Percentiles rank a stretch among this genome's conserved stretches.
phyloP scores from a whole-genome alignment of 805 yeast genomes.

The Lipomyces yamadae region DNA sequence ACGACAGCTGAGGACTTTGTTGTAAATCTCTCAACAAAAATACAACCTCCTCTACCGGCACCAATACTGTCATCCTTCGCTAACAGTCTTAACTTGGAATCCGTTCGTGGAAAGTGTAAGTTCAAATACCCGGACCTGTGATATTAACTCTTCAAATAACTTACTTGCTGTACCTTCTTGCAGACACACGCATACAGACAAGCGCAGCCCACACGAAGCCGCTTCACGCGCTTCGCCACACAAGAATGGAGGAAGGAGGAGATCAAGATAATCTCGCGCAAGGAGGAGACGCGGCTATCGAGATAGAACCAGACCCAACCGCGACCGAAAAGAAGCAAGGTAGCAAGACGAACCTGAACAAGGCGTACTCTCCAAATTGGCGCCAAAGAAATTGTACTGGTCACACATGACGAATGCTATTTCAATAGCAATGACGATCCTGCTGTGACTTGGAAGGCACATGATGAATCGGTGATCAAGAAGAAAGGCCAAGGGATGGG shows the following conservation, averaged over 20 bases:
- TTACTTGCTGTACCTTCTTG: not conserved
- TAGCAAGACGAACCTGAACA: not conserved
- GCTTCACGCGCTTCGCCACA: too few species aligned
- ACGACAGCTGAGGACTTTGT: too few species aligned
- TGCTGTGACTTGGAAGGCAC: not conserved
- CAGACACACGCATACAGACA: too few species aligned
- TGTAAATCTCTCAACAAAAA: too few species aligned
- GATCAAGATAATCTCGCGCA: not conserved
- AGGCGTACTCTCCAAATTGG: not conserved
- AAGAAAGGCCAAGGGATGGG: too few species aligned
- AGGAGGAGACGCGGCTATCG: slow-evolving; percentile 8
- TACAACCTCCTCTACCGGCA: too few species aligned
- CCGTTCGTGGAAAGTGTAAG: not conserved
- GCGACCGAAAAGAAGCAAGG: not conserved
- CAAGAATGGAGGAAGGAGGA: slow-evolving; percentile 3
- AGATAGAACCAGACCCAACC: too few species aligned
- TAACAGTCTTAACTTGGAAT: too few species aligned
- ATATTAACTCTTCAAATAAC: not conserved
- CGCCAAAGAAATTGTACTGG: not conserved
- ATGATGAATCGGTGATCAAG: too few species aligned
- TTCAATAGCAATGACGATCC: not conserved
- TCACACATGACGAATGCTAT: not conserved
- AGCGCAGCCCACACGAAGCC: too few species aligned
- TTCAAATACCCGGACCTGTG: not conserved
- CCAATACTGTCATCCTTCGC: too few species aligned